These are phyloP conservation scores for Suillus occidentalis DNA, from an alignment of 768 basidiomycete species.

Conservation along the genomic window DNA sequence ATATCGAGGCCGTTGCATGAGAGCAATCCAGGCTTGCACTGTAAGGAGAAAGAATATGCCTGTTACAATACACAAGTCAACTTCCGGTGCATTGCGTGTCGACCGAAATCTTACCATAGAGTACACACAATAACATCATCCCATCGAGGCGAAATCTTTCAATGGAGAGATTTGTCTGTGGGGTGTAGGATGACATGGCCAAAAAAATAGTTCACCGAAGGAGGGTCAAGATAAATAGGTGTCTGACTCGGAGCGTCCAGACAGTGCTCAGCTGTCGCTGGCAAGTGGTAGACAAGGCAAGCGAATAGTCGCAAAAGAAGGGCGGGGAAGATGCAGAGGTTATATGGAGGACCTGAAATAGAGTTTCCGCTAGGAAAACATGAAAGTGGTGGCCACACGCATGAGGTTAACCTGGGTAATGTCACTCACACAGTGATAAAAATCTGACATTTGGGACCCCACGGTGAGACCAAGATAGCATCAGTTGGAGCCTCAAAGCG, in stretches of 20 bases:
- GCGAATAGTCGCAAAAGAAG: background rate
- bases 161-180: slow-evolving; percentile 22
- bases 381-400: background rate
- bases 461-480: background rate
- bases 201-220: background rate
- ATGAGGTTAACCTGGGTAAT: background rate
- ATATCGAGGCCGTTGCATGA: background rate
- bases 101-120: slow-evolving; percentile 18
- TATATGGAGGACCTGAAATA: background rate
- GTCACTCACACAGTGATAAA: slow-evolving; percentile 1
- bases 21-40: background rate
- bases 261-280: background rate
- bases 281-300: background rate
- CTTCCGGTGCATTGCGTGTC: too few species aligned
- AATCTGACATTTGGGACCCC: background rate
- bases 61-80: slow-evolving; percentile 2
- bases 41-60: slow-evolving; percentile 15
- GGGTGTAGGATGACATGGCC: slow-evolving; percentile 22
- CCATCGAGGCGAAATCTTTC: slow-evolving; percentile 28
- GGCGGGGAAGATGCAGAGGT: background rate
- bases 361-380: background rate
- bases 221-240: background rate
- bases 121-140: slow-evolving; percentile 19
- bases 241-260: background rate
- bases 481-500: background rate